phyloP scores from a whole-genome alignment of 116 monocot genomes.

The Phalaenopsis hybrid region DNA sequence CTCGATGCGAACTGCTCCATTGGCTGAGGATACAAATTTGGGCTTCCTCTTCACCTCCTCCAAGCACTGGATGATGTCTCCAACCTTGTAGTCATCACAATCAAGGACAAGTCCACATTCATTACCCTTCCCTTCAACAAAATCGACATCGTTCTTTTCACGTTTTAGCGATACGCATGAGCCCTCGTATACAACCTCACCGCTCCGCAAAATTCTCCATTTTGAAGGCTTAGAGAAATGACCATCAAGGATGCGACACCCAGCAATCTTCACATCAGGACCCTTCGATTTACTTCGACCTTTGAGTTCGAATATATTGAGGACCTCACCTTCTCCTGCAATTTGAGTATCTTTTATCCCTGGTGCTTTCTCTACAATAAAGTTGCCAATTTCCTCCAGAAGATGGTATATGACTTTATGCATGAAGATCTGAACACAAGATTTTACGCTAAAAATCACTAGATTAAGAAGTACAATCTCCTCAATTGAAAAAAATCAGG shows the following conservation, averaged over 20 bases:
- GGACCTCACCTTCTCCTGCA: conserved; percentile 78
- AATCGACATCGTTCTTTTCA: conserved; percentile 90
- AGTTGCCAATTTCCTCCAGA: conserved; percentile 77
- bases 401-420: conserved; percentile 93
- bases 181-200: conserved; percentile 91
- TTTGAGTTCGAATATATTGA: conserved; percentile 78
- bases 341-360: conserved; percentile 76
- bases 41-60: conserved; percentile 82
- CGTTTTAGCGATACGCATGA: conserved; percentile 70
- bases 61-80: conserved; percentile 87
- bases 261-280: conserved; percentile 79
- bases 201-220: conserved; percentile 80
- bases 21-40: conserved; percentile 74
- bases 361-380: conserved; percentile 84
- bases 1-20: conserved; percentile 54
- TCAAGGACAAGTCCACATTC: conserved; percentile 90
- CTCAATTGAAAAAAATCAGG: no score
- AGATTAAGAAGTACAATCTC: no score
- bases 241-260: conserved; percentile 78
- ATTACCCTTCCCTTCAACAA: conserved; percentile 62
- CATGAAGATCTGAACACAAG: conserved; percentile 42
- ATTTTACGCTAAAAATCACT: not conserved
- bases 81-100: conserved; percentile 65
- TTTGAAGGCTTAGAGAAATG: conserved; percentile 55
- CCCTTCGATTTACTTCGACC: conserved; percentile 68